These are phyloP conservation scores for Leccinum glutinopallens DNA, from an alignment of 1,284 basidiomycete genomes.

Conservation along the genomic window DNA sequence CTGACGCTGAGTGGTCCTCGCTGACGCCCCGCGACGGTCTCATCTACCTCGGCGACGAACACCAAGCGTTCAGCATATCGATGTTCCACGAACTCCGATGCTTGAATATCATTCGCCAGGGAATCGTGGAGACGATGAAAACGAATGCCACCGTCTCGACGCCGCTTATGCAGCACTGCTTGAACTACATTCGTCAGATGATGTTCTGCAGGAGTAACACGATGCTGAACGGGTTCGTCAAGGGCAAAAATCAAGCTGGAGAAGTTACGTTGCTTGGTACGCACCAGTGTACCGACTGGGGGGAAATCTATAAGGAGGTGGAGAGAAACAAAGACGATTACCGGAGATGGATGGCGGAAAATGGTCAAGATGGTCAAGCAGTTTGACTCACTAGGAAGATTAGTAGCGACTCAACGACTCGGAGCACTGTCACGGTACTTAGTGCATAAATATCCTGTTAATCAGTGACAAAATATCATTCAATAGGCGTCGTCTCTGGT, in stretches of 20 bases:
- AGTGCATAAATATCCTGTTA: background rate
- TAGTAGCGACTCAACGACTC: background rate
- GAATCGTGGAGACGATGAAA: conserved; percentile 3
- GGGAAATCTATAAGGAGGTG: conserved; percentile 2
- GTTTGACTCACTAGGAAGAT: background rate
- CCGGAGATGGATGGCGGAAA: background rate
- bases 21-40: conserved; percentile 3
- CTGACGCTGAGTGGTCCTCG: conserved; percentile 9
- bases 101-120: conserved; percentile 8
- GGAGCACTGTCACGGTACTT: no score
- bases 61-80: conserved; percentile 7
- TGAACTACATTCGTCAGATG: conserved; percentile 15
- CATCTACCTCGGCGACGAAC: conserved; percentile 6
- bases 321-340: conserved; percentile 1
- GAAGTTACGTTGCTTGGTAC: background rate
- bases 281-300: conserved; percentile 9
- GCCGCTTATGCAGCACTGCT: conserved; percentile 9
- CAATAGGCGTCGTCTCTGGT: background rate
- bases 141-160: background rate
- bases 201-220: conserved; percentile 10
- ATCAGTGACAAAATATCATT: no score
- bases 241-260: background rate
- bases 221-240: conserved; percentile 8
- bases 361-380: background rate
- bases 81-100: conserved; percentile 12